A percentile compares a stretch with the other conserved stretches of the same genome.
Conservation (phyloP, 306 rosid species). For the Vachellia pachyceras region DNA sequence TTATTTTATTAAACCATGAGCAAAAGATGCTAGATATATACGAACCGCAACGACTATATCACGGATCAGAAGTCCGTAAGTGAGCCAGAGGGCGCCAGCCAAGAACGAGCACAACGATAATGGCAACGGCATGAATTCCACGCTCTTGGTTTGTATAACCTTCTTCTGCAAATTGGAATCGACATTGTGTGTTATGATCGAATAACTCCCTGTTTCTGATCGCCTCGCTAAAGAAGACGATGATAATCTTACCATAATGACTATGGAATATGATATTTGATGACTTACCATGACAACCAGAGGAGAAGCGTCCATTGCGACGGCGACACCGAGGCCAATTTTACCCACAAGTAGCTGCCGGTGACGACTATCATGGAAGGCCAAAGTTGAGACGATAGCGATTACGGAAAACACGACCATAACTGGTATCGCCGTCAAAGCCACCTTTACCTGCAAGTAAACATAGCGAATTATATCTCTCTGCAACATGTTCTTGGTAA, state of each 20-base stretch:
- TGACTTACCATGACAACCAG: slow-evolving; percentile 72
- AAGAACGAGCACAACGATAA: slow-evolving; percentile 76
- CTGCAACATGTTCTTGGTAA: background rate
- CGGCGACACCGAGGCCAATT: slow-evolving; percentile 59
- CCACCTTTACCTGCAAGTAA: slow-evolving; percentile 60
- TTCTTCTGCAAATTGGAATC: slow-evolving; percentile 54
- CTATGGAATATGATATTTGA: background rate
- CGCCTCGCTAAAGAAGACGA: background rate
- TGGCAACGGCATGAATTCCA: slow-evolving; percentile 86
- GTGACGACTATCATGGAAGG: slow-evolving; percentile 53
- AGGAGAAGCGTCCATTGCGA: slow-evolving; percentile 77
- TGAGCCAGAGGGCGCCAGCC: slow-evolving; percentile 67
- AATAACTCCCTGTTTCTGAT: slow-evolving; percentile 29
- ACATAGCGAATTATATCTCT: no score
- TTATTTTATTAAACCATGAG: no score
- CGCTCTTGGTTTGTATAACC: slow-evolving; percentile 74
- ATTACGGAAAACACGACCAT: slow-evolving; percentile 45
- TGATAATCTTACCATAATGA: no score
- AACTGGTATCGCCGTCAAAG: slow-evolving; percentile 42
- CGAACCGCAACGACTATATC: slow-evolving; percentile 82
- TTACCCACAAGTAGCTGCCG: slow-evolving; percentile 73
- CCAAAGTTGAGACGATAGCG: slow-evolving; percentile 54
- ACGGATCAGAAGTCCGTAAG: slow-evolving; percentile 64
- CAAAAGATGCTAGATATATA: background rate
- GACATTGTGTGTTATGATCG: background rate